A percentile compares a stretch with the other conserved stretches of the same genome.
Conservation (phyloP, 2,329 filamentous ascomycete genomes). For the Aspergillus sp. region DNA sequence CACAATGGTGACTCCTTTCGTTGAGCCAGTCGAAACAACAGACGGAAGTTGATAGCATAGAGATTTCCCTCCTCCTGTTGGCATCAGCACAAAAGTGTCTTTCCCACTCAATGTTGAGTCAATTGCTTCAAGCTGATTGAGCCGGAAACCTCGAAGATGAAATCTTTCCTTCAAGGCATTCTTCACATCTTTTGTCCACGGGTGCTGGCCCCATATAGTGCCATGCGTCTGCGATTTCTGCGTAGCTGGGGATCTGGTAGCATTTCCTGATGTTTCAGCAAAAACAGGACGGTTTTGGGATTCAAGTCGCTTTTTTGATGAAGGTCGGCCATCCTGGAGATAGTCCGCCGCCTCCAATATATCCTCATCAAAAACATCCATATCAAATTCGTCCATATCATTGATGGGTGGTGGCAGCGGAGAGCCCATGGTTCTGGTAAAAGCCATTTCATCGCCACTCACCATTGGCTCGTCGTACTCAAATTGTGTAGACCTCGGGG, state of each 20-base stretch:
- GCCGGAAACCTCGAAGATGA: conserved; percentile 79
- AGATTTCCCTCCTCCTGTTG: conserved; percentile 94
- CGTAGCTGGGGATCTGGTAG: conserved; percentile 26
- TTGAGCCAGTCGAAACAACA: conserved; percentile 76
- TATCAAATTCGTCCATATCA: conserved; percentile 42
- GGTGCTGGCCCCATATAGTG: conserved; percentile 57
- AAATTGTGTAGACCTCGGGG: conserved; percentile 4
- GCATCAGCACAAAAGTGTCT: conserved; percentile 95
- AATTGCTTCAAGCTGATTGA: conserved; percentile 92
- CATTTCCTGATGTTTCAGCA: conserved; percentile 44
- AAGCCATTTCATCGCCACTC: conserved; percentile 26
- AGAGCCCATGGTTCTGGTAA: conserved; percentile 45
- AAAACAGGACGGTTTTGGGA: conserved; percentile 35
- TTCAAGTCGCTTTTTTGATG: conserved; percentile 12
- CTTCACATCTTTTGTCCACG: conserved; percentile 86
- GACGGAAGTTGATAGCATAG: conserved; percentile 95
- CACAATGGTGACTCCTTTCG: conserved; percentile 81
- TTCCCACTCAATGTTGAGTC: conserved; percentile 86
- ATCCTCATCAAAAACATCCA: conserved; percentile 45
- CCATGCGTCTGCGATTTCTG: conserved; percentile 34
- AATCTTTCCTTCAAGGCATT: conserved; percentile 79
- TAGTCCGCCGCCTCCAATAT: conserved; percentile 45
- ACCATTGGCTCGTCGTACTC: conserved; percentile 23
- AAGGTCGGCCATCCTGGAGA: conserved; percentile 31
- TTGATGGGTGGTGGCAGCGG: conserved; percentile 22